Evolutionary conservation across 441 rosid genomes (phyloP), one percentile per base, ranked within the genome.

Genomic region (Adansonia rubrostipa): DNA sequence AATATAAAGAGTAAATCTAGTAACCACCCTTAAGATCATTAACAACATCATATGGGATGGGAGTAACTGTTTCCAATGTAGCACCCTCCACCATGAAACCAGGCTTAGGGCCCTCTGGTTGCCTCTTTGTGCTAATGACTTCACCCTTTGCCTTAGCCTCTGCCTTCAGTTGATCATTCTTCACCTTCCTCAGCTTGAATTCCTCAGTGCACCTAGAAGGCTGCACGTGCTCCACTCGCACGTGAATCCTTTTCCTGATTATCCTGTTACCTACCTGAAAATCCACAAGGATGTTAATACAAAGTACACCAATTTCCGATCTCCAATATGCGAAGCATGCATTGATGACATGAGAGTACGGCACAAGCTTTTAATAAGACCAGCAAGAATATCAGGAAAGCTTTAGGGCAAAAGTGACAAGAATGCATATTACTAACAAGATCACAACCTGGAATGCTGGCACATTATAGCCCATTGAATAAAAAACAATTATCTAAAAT

Each of bases 1-100:
- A 24, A 24, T 24, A 24, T 24, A 57, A 22, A 61, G 48, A 10
- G 15, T 60, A 19, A 36, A 13, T 17, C 90, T 92, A 95, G 74
- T 95, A 95, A 50, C 99, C 99, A 15, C 99, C 99, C 80, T 95
- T 95, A 71, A 95, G 99, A 83, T 95, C 99, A 8, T 93, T 95
- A 77, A 93, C 97, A 1, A 95, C 99, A 76, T 95, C 99, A 56
- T 95, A 95, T 0, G 99, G 99, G 28, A 95, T 93, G 3, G 97
- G 97, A 3, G 98, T 95, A 14, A 95, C 95, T 0, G 97, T 94
- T 81, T 94, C 98, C 86, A 95, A 79, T n/a, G 92, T 92, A 5
- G 97, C 94, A 45, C 93, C 93, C 78, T 92, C 99, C 0, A 95
- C 98, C 98, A 89, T 92, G 90, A 95, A 93, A 10, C 99, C 99